Base-by-base conservation (phyloP, 208 protist genomes). In the Leishmania arabica region DNA sequence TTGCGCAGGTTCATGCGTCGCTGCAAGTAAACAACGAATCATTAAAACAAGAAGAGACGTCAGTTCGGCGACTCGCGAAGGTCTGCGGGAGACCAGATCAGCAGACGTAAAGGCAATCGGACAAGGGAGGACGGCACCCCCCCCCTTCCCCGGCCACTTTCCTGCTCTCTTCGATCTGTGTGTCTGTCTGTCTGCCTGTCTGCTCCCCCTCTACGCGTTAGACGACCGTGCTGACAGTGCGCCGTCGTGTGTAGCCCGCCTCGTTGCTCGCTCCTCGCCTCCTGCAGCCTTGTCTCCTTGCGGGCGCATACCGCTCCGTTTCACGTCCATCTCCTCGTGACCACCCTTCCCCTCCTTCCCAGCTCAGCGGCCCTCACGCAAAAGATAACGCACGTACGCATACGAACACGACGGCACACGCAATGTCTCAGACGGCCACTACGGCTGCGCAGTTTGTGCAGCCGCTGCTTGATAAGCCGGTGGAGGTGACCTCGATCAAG, bases 401-500 rank as follows among this genome's bases (percentile, higher is more conserved):
- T 27, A 71, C 17, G 24, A 40, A 49, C 19, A 1, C 15, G 15
- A 11, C 8, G 31, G 24, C 15, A n/a, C 19, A 37, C 19, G 40
- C 19, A 71, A 71, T 71, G 66, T 19, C 66, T 3, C 66, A 71
- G 34, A 4, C 21, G 51, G 69, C 64, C 8, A 70, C 74, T 34
- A 74, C 80, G 58, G 31, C 76, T 45, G 80, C 80, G 64, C 77
- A 79, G 72, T 83, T 87, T 56, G 94, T 94, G 69, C 88, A 91
- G 65, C 86, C 84, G 69, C 78, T 82, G 47, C 80, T 82, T 40
- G 86, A 93, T 71, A 85, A 88, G 53, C 95, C 95, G 17, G 90
- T 92, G 17, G 84, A 91, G 78, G 90, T 98, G 45, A 88, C 81
- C 56, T 88, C 91, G 54, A 91, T 99, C 78, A 90, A 95, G 60